phyloP scores from a whole-genome alignment of 2,329 filamentous ascomycete species.

The Arachnopeziza araneosa region DNA sequence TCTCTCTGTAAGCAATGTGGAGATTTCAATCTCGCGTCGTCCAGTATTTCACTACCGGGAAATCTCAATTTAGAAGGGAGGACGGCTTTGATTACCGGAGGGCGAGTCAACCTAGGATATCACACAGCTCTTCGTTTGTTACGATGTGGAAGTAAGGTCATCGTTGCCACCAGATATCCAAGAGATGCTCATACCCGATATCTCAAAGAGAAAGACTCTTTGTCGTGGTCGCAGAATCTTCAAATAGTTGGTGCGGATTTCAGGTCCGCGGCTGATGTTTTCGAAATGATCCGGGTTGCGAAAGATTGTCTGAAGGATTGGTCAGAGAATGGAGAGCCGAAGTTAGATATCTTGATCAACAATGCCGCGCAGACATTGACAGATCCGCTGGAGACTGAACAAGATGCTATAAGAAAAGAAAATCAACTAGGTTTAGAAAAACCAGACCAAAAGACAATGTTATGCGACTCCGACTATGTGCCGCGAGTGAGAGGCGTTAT shows the following conservation, averaged over 20 bases:
- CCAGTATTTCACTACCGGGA: constrained; percentile 9
- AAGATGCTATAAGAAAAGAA: constrained; percentile 8
- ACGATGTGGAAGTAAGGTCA: constrained; percentile 15
- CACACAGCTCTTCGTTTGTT: constrained; percentile 12
- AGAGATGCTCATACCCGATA: constrained; percentile 11
- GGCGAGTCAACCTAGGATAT: constrained; percentile 14
- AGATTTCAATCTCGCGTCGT: constrained; percentile 15
- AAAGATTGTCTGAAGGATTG: constrained; percentile 4
- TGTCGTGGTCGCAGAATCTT: constrained; percentile 5
- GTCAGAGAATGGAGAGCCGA: constrained; percentile 1
- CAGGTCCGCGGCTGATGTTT: constrained; percentile 10
- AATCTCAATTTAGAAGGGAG: constrained; percentile 9
- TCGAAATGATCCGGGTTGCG: constrained; percentile 3
- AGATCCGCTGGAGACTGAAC: constrained; percentile 10
- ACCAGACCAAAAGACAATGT: neutral
- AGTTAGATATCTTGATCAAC: constrained; percentile 17
- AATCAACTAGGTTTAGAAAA: neutral
- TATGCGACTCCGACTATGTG: neutral
- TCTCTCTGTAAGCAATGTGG: constrained; percentile 15
- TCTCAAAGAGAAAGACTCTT: constrained; percentile 7
- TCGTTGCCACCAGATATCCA: constrained; percentile 14
- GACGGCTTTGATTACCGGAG: constrained; percentile 15
- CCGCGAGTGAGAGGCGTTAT: constrained; percentile 9
- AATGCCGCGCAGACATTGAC: constrained; percentile 18
- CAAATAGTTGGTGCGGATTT: constrained; percentile 12